Conservation (phyloP, 768 basidiomycete genomes). For the Cystofilobasidium macerans region DNA sequence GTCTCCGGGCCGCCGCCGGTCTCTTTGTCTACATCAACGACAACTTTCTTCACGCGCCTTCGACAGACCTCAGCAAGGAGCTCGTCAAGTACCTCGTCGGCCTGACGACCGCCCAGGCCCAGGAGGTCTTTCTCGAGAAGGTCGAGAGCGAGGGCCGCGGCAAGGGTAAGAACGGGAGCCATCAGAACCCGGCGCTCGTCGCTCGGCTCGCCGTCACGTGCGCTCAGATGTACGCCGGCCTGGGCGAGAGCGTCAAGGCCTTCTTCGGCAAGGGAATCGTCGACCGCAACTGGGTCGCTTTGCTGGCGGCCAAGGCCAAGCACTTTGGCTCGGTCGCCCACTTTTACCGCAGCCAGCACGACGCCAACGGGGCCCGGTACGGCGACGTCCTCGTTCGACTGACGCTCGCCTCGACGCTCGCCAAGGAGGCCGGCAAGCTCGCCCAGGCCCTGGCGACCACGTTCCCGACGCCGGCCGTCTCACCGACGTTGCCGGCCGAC, state of each 20-base stretch:
- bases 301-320: slow-evolving; percentile 71
- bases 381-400: slow-evolving; percentile 77
- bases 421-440: slow-evolving; percentile 68
- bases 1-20: slow-evolving; percentile 77
- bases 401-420: slow-evolving; percentile 59
- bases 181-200: slow-evolving; percentile 44
- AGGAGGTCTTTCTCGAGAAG: slow-evolving; percentile 92
- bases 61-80: slow-evolving; percentile 84
- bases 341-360: slow-evolving; percentile 72
- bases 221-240: slow-evolving; percentile 62
- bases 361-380: slow-evolving; percentile 62
- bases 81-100: slow-evolving; percentile 84
- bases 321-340: slow-evolving; percentile 76
- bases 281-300: slow-evolving; percentile 73
- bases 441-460: slow-evolving; percentile 58
- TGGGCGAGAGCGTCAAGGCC: slow-evolving; percentile 89
- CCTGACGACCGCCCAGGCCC: slow-evolving; percentile 84
- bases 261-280: slow-evolving; percentile 94
- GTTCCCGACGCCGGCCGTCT: slow-evolving; percentile 43
- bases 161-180: slow-evolving; percentile 10
- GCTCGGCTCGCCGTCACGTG: slow-evolving; percentile 75
- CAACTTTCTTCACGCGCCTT: slow-evolving; percentile 95
- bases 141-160: slow-evolving; percentile 86
- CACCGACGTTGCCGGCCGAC: slow-evolving; percentile 73
- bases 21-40: slow-evolving; percentile 99